phyloP scores from a whole-genome alignment of 176 grass and related monocot genomes.

The Phoenix dactylifera region DNA sequence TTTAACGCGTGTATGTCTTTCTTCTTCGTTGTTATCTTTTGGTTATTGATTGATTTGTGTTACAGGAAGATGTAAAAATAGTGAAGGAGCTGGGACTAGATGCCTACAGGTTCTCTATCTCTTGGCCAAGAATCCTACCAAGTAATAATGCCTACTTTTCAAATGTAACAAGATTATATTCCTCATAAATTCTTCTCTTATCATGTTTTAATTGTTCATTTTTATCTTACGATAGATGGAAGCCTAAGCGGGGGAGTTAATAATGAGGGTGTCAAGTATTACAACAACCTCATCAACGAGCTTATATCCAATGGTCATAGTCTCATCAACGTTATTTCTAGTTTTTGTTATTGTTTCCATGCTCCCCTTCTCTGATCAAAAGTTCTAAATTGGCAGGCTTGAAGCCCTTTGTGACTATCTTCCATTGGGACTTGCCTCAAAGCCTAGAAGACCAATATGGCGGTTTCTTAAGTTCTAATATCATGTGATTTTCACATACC shows the following conservation, averaged over 20 bases:
- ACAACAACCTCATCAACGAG: constrained; percentile 55
- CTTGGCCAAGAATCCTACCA: constrained; percentile 13
- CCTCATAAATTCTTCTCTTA: too few species aligned
- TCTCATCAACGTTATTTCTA: not conserved
- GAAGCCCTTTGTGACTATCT: constrained; percentile 47
- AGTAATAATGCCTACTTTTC: not conserved
- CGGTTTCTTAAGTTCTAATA: constrained; percentile 26
- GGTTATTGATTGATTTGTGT: not conserved
- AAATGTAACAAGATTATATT: too few species aligned
- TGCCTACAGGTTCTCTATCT: constrained; percentile 16
- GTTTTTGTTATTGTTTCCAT: too few species aligned
- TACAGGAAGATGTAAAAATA: not conserved
- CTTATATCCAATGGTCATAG: constrained; percentile 34
- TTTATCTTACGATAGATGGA: constrained; percentile 27
- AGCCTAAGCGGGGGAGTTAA: constrained; percentile 43
- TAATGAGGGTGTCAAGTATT: constrained; percentile 44
- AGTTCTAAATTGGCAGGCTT: constrained; percentile 21
- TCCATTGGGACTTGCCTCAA: constrained; percentile 51
- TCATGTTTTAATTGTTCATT: too few species aligned
- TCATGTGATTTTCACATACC: not conserved
- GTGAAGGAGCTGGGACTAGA: constrained; percentile 11
- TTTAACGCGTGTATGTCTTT: too few species aligned
- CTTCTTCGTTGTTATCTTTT: not conserved
- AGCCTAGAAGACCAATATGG: constrained; percentile 46
- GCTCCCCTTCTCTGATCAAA: too few species aligned